Evolutionary conservation across 306 rosid genomes (phyloP), one percentile per base, ranked within the genome.

Genomic region (Quercus agrifolia): DNA sequence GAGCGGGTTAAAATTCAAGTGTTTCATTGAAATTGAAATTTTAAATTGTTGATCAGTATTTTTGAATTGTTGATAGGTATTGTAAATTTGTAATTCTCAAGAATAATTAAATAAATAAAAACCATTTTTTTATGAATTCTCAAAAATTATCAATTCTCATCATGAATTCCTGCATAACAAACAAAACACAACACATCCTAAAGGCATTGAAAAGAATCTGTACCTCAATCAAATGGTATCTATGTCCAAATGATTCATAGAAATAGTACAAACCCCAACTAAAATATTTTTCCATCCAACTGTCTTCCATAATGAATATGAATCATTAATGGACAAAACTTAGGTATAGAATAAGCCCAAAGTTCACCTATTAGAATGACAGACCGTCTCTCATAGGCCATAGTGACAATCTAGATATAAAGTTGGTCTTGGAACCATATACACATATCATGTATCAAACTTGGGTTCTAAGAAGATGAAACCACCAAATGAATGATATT

Each of bases 371-470:
- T 17, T 64, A 6, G 33, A 30, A 30, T 28, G 44, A 30, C 2
- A 64, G 20, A 20, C 2, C 0, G 14, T 30, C 70, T 64, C 2
- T 46, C 23, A 15, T 46, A 10, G 52, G 11, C 52, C 44, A 35
- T 14, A 15, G 49, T 31, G 14, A 17, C 21, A 67, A 67, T 17
- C 12, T 67, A 13, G 51, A 67, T 18, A 31, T 33, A 31, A 19
- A 18, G 14, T 17, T 33, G 1, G 15, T 7, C 38, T 33, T 2
- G 7, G 38, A 33, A 33, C 38, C 38, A 33, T 33, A 5, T 33
- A 5, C 38, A 5, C 7, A 33, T 33, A 33, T 94, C 93, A 74
- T 46, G 15, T 46, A 12, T 46, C 52, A 46, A 2, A 46, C 52
- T 46, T 46, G 15, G 52, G 12, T 46, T 38, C 7, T 2, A 46